phyloP scores from a whole-genome alignment of 495 filamentous ascomycete species.

The Ramalina intermedia region DNA sequence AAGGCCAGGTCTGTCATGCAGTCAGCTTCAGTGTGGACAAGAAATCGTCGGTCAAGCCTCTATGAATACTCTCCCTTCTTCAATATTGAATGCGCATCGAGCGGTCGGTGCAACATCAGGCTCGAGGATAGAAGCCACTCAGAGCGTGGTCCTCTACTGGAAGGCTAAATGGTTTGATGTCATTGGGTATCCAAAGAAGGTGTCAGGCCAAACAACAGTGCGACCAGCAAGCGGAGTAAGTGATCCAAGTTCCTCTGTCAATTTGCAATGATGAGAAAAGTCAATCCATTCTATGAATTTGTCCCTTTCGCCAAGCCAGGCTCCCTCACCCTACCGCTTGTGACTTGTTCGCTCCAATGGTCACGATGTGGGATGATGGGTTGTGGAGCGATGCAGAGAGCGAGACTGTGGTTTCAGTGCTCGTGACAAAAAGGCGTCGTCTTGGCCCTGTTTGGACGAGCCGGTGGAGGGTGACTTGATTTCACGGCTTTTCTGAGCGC shows the following conservation, averaged over 20 bases:
- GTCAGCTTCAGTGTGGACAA: too few species aligned
- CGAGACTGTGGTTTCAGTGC: slow-evolving; percentile 27
- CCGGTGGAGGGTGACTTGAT: slow-evolving; percentile 46
- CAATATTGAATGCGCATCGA: too few species aligned
- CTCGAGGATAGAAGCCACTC: too few species aligned
- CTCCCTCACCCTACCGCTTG: slow-evolving; percentile 61
- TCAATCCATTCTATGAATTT: slow-evolving; percentile 98
- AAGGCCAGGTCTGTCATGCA: too few species aligned
- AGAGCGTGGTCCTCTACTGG: too few species aligned
- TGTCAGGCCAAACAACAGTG: too few species aligned
- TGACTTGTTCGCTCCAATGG: slow-evolving; percentile 10
- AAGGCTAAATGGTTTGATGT: too few species aligned
- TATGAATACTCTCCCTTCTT: neutral
- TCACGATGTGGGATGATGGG: slow-evolving; percentile 53
- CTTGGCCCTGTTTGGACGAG: slow-evolving; percentile 32
- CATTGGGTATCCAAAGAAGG: too few species aligned
- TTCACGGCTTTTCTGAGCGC: slow-evolving; percentile 50
- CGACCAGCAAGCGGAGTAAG: too few species aligned
- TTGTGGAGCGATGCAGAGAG: slow-evolving; percentile 60
- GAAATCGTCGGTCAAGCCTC: too few species aligned
- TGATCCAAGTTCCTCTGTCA: neutral
- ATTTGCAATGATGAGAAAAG: slow-evolving; percentile 76
- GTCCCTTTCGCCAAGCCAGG: slow-evolving; percentile 52
- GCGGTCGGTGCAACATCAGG: too few species aligned
- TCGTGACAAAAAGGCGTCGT: slow-evolving; percentile 38